Conservation (phyloP, 495 filamentous ascomycete species). For the Gamarada debralockiae region DNA sequence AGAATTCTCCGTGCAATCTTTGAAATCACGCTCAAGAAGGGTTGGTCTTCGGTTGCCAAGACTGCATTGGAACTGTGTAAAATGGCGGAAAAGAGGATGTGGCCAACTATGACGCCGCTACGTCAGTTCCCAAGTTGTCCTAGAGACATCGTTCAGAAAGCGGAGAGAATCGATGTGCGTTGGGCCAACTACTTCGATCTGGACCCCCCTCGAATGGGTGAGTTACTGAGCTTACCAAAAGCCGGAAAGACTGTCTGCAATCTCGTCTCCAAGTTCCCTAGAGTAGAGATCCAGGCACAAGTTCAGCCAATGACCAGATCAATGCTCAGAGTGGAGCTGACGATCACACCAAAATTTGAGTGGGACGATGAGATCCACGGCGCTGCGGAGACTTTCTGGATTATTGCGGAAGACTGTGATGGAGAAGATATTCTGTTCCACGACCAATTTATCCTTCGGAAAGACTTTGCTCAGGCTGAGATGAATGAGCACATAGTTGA, state of each 20-base stretch:
- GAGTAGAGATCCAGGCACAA: conserved; percentile 86
- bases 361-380: conserved; percentile 94
- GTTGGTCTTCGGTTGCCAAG: conserved; percentile 92
- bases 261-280: conserved; percentile 87
- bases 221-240: conserved; percentile 88
- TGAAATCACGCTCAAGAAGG: conserved; percentile 93
- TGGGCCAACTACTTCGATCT: conserved; percentile 94
- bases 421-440: conserved; percentile 95
- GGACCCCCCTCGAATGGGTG: conserved; percentile 94
- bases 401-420: conserved; percentile 94
- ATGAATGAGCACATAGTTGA: conserved; percentile 95
- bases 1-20: conserved; percentile 95
- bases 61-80: conserved; percentile 94
- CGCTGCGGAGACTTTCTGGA: conserved; percentile 88
- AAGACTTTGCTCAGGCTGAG: conserved; percentile 71
- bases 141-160: conserved; percentile 82
- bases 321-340: conserved; percentile 90
- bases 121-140: conserved; percentile 84
- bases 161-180: conserved; percentile 90
- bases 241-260: conserved; percentile 81
- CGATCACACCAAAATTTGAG: conserved; percentile 90
- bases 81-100: conserved; percentile 99
- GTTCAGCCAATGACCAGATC: conserved; percentile 93
- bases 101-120: conserved; percentile 96
- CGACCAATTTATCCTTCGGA: conserved; percentile 88